These are phyloP conservation scores for Escallonia herrerae DNA, from an alignment of 129 eudicot species.

Conservation along the genomic window DNA sequence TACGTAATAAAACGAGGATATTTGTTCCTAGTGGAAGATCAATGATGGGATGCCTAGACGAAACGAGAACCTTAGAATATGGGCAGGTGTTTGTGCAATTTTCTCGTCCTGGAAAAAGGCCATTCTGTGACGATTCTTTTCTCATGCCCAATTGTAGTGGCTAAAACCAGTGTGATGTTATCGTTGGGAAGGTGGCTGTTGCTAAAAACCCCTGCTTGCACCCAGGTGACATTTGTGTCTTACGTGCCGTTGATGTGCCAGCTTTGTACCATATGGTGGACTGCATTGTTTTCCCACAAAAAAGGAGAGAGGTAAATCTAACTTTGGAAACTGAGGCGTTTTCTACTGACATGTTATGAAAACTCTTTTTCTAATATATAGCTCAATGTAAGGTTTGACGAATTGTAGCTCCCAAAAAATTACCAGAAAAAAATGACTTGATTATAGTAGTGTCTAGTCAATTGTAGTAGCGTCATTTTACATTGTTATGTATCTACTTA, in stretches of 20 bases:
- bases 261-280: conserved; percentile 52
- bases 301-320: conserved; percentile 42
- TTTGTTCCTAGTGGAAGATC: conserved; percentile 48
- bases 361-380: too few species aligned
- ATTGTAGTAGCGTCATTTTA: too few species aligned
- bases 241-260: conserved; percentile 38
- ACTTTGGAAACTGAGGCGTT: too few species aligned
- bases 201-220: conserved; percentile 66
- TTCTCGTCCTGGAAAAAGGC: conserved; percentile 33
- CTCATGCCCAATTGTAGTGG: neutral
- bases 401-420: too few species aligned
- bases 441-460: too few species aligned
- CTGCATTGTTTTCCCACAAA: conserved; percentile 56
- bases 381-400: too few species aligned
- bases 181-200: conserved; percentile 35
- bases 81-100: conserved; percentile 65
- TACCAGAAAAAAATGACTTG: too few species aligned
- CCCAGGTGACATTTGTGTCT: conserved; percentile 51
- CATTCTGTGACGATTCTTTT: conserved; percentile 23
- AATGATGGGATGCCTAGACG: conserved; percentile 73
- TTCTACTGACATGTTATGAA: too few species aligned
- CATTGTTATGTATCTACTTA: too few species aligned
- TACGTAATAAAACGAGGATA: conserved; percentile 43
- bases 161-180: neutral
- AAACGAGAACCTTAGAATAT: conserved; percentile 46